Conservation (phyloP, 73 alveolate genomes). For the Tetrahymena malaccensis region DNA sequence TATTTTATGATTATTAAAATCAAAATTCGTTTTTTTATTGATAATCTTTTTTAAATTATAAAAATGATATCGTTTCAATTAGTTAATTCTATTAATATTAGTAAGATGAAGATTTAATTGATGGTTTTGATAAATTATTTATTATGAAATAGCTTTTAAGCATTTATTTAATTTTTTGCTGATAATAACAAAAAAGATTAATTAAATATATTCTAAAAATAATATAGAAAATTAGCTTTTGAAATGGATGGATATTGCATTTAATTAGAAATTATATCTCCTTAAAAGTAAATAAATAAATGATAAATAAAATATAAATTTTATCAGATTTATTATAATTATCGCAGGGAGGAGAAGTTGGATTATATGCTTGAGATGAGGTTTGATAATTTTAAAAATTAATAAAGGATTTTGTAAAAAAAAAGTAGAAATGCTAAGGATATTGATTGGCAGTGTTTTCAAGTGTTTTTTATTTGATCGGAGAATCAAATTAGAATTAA, state of each 20-base stretch:
- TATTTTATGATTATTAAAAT: no score
- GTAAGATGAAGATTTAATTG: no score
- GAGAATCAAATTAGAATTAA: background rate
- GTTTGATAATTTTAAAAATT: background rate
- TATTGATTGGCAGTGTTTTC: background rate
- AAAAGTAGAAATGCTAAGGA: background rate
- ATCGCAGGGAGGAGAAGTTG: background rate
- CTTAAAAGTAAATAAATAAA: background rate
- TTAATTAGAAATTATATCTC: background rate
- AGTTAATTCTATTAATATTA: no score
- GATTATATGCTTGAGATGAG: background rate
- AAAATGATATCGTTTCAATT: no score
- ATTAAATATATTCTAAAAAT: no score
- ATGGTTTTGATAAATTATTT: no score
- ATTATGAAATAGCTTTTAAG: no score
- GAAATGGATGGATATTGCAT: background rate
- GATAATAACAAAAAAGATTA: no score
- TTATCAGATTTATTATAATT: background rate
- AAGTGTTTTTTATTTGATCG: background rate
- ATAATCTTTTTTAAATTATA: no score
- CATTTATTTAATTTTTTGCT: no score
- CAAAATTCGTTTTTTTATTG: no score
- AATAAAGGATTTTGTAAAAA: background rate
- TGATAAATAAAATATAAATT: background rate
- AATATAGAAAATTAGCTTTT: background rate